Evolutionary conservation across 352 stramenopile species (phyloP).

Genomic region (Globisporangium emineosum): DNA sequence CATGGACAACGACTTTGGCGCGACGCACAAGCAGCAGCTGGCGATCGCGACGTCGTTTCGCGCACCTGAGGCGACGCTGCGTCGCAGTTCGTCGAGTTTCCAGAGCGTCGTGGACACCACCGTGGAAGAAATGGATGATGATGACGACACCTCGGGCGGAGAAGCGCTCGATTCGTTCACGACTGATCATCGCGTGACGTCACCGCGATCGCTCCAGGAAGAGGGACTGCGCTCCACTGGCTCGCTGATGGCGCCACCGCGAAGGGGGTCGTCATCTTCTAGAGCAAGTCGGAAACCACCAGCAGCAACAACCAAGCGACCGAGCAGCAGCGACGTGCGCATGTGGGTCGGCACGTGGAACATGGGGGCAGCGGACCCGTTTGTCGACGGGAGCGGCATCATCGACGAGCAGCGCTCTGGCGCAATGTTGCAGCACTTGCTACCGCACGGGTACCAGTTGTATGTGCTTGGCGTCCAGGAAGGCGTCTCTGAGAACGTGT

Average conservation of each 20-base stretch:
- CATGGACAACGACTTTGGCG: slow-evolving; percentile 32
- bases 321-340: slow-evolving; percentile 47
- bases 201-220: slow-evolving; percentile 64
- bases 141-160: slow-evolving; percentile 9
- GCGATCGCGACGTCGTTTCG: slow-evolving; percentile 37
- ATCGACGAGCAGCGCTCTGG: slow-evolving; percentile 74
- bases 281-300: slow-evolving; percentile 7
- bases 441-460: slow-evolving; percentile 81
- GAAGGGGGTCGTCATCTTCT: not conserved
- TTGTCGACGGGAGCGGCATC: slow-evolving; percentile 64
- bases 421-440: slow-evolving; percentile 68
- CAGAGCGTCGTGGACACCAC: slow-evolving; percentile 26
- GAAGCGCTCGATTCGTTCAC: slow-evolving; percentile 6
- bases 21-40: slow-evolving; percentile 37
- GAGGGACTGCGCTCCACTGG: slow-evolving; percentile 40
- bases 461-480: slow-evolving; percentile 87
- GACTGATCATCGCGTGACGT: slow-evolving; percentile 34
- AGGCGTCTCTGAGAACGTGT: slow-evolving; percentile 81
- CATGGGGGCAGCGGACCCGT: slow-evolving; percentile 78
- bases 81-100: slow-evolving; percentile 22
- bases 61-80: slow-evolving; percentile 19
- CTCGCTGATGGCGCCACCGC: slow-evolving; percentile 29
- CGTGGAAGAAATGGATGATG: slow-evolving; percentile 32
- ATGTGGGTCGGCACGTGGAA: slow-evolving; percentile 89
- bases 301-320: slow-evolving; percentile 23